Base-by-base conservation (phyloP, 257 asterid genomes). In the Rhazya stricta region DNA sequence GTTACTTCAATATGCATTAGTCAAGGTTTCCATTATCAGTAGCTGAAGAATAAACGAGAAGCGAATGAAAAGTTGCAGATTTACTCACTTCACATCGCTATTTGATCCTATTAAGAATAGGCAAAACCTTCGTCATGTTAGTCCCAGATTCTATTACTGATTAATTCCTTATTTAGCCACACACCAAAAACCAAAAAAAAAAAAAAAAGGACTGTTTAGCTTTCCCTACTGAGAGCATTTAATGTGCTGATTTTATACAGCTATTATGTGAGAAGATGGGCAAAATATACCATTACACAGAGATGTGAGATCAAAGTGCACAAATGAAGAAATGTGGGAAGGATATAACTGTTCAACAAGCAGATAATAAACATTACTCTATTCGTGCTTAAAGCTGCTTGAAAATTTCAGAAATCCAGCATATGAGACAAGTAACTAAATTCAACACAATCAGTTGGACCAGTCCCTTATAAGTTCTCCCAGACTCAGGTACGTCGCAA, bases 281-380 rank as follows among this genome's bases (percentile, higher is more conserved):
- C n/a, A 18, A 4, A 60, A 41, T 29, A 45, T 53, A 53, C 21
- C 67, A 50, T 32, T 67, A 76, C 78, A 75, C 32, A 36, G 50
- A 66, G 50, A 66, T 36, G 27, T 66, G 70, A 37, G 1, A 37
- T 65, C 27, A 11, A 74, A 63, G 29, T 16, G 46, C 32, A 34
- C 72, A 32, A 29, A 23, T 18, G 7, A 30, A 66, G 27, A 56
- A 5, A 58, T n/a, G 3, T 19, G 29, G 0, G 30, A 54, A 54
- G 73, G 34, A 73, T 15, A 45, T 36, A 11, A 63, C 32, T 32
- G 65, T 34, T 63, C 9, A 37, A 51, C 48, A 32, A 7, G 50
- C 50, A 21, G 36, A 41, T 69, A 63, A 37, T 63, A 25, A 60
- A 13, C 77, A 42, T 48, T 27, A 42, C 34, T 27, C 45, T 41